Base-by-base conservation (phyloP, 1,284 basidiomycete species). In the Ustilago curta region DNA sequence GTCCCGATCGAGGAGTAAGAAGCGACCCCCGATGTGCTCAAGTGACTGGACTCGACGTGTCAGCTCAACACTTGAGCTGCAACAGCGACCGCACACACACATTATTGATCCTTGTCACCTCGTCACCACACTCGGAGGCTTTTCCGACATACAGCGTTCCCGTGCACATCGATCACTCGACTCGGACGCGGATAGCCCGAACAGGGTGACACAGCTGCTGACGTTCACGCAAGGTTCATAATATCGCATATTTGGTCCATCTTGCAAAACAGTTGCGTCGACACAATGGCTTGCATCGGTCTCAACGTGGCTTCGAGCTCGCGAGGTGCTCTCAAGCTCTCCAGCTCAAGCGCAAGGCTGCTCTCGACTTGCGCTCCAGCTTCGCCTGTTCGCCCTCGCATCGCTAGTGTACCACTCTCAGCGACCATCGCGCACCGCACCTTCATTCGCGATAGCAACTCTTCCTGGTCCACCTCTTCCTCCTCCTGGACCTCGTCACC, bases 361-460 rank as follows among this genome's bases (percentile, higher is more conserved):
- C 16, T 63, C 11, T 40, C 50, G 3, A 35, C 52, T 1, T 55
- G 60, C 16, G 35, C 60, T 48, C 25, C 57, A 19, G 47, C 52
- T 8, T 29, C 52, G 47, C 44, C 59, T 29, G 18, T 55, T 6
- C 68, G 61, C 9, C 39, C 61, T 29, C 61, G 61, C 23, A 12
- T 53, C 8, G 29, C 54, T 12, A 18, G 29, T 2, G 19, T 58
- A 37, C 14, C 53, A 14, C 18, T 53, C 8, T 11, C 58, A 12
- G 32, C 49, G 8, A 19, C 52, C 8, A 31, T 42, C 2, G 49
- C 61, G 8, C 39, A 65, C 6, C 68, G 61, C 25, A 52, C 44
- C 27, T 70, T 64, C 14, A 70, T 70, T 31, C 68, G 68, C 32
- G 68, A 70, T 50, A 60, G 23, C 35, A 48, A 49, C 14, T 70